Conservation (phyloP, 345 rosid species). For the Populus euphratica region DNA sequence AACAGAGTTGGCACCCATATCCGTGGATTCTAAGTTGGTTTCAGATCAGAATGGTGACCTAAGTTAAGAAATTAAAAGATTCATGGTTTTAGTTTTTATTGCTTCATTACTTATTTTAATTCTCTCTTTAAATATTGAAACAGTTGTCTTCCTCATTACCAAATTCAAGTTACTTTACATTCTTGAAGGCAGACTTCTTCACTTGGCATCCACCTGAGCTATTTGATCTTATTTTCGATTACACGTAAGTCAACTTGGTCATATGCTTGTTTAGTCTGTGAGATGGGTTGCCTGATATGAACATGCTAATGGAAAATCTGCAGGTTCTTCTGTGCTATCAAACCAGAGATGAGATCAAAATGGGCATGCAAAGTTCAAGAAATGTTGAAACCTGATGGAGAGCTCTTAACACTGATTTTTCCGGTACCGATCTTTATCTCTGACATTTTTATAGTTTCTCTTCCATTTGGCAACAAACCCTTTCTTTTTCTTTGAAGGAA, state of each 20-base stretch:
- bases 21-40: too few species aligned
- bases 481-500: background rate
- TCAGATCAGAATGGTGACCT: too few species aligned
- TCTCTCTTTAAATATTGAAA: constrained; percentile 15
- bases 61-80: too few species aligned
- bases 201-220: constrained; percentile 63
- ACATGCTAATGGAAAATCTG: background rate
- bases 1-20: background rate
- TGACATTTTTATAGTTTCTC: too few species aligned
- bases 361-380: constrained; percentile 60
- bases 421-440: constrained; percentile 45
- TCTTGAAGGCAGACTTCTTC: constrained; percentile 67
- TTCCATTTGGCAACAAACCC: too few species aligned
- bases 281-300: background rate
- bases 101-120: too few species aligned
- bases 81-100: too few species aligned
- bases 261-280: background rate
- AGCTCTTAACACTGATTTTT: constrained; percentile 77
- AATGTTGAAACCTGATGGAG: constrained; percentile 70
- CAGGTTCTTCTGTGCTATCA: constrained; percentile 89
- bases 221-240: constrained; percentile 75
- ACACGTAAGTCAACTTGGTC: constrained; percentile 52
- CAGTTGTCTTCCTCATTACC: constrained; percentile 57
- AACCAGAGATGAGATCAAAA: constrained; percentile 53
- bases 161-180: constrained; percentile 48